Conservation (phyloP, 1,284 basidiomycete species). For the Cystobasidium pallidum region DNA sequence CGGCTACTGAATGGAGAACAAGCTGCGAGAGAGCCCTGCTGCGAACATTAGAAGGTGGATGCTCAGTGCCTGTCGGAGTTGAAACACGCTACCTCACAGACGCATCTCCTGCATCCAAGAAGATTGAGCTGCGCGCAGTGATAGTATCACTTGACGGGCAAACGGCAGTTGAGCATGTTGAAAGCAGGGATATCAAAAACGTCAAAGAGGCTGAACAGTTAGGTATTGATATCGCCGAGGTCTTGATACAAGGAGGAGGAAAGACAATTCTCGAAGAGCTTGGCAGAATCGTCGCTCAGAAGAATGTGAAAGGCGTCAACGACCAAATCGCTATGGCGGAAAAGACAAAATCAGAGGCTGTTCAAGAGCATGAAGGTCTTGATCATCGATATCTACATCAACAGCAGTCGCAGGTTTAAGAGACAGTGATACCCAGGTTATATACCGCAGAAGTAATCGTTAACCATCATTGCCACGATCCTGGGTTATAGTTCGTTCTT, state of each 20-base stretch:
- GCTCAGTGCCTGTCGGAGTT: constrained; percentile 95
- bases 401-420: neutral
- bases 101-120: constrained; percentile 43
- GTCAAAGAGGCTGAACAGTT: constrained; percentile 68
- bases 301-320: constrained; percentile 57
- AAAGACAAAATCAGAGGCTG: constrained; percentile 16
- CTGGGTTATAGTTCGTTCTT: neutral
- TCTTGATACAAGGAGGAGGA: constrained; percentile 71
- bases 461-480: neutral
- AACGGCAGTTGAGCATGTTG: constrained; percentile 69
- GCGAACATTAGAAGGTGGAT: constrained; percentile 88
- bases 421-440: neutral
- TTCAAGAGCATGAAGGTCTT: constrained; percentile 8
- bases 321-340: constrained; percentile 17
- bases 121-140: constrained; percentile 40
- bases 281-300: constrained; percentile 65
- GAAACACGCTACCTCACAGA: constrained; percentile 59
- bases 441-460: neutral
- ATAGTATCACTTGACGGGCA: constrained; percentile 75
- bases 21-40: constrained; percentile 85
- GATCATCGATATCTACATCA: constrained; percentile 1
- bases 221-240: constrained; percentile 68
- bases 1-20: constrained; percentile 63
- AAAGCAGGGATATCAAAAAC: constrained; percentile 64
- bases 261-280: constrained; percentile 77